Conservation (phyloP, 2,329 filamentous ascomycete species). For the Tolypocladium nubicola region DNA sequence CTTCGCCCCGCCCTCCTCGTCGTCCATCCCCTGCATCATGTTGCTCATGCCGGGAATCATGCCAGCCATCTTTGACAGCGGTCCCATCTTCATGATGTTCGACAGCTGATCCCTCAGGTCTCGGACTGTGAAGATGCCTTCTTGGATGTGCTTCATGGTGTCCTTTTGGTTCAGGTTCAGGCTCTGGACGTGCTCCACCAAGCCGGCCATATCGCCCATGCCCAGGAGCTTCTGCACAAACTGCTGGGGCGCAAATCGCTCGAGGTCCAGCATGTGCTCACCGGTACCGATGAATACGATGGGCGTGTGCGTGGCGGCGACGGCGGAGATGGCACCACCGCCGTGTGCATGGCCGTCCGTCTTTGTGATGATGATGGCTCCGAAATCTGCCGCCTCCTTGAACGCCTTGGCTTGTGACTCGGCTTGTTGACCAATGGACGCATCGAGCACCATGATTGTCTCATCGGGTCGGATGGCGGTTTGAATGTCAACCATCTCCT, state of each 20-base stretch:
- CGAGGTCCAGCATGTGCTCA: constrained; percentile 92
- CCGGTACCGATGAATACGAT: constrained; percentile 98
- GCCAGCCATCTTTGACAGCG: constrained; percentile 90
- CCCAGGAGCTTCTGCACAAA: constrained; percentile 91
- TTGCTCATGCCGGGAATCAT: constrained; percentile 96
- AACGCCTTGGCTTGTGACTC: constrained; percentile 93
- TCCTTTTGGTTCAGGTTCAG: constrained; percentile 96
- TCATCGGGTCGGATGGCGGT: constrained; percentile 82
- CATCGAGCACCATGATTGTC: constrained; percentile 96
- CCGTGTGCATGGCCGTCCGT: constrained; percentile 93
- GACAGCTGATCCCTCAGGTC: constrained; percentile 90
- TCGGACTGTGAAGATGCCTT: constrained; percentile 90
- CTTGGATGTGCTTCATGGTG: constrained; percentile 97
- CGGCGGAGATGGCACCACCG: constrained; percentile 93
- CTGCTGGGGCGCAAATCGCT: constrained; percentile 83
- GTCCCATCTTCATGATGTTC: constrained; percentile 99
- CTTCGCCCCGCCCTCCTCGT: constrained; percentile 89
- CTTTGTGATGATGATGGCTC: constrained; percentile 98
- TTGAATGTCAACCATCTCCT: constrained; percentile 97
- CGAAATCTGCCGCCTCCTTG: constrained; percentile 94
- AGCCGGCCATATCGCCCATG: constrained; percentile 92
- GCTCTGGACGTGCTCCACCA: constrained; percentile 93
- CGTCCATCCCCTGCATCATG: constrained; percentile 93
- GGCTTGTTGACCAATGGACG: constrained; percentile 91
- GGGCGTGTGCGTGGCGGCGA: constrained; percentile 89